Evolutionary conservation across 306 rosid species (phyloP).

Genomic region (Quercus aquifolioides): DNA sequence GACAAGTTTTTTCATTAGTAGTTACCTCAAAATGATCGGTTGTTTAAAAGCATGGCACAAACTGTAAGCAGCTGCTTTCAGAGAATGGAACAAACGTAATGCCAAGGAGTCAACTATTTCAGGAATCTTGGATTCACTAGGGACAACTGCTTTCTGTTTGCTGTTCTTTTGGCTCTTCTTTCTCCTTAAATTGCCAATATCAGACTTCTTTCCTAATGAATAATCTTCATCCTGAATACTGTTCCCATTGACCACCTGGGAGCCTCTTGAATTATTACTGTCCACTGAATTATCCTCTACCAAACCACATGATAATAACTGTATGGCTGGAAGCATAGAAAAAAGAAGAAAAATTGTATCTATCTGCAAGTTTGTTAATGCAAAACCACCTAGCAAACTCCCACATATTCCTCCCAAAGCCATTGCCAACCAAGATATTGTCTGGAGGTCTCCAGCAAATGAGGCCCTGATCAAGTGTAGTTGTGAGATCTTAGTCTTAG

Average conservation of each 20-base stretch:
- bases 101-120: slow-evolving; percentile 38
- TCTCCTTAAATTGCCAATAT: slow-evolving; percentile 39
- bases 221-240: slow-evolving; percentile 31
- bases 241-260: slow-evolving; percentile 22
- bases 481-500: neutral
- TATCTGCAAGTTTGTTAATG: slow-evolving; percentile 57
- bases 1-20: neutral
- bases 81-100: slow-evolving; percentile 53
- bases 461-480: slow-evolving; percentile 50
- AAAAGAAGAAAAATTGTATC: slow-evolving; percentile 67
- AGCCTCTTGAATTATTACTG: slow-evolving; percentile 20
- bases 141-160: slow-evolving; percentile 28
- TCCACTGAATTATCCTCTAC: slow-evolving; percentile 56
- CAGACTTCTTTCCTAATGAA: slow-evolving; percentile 31
- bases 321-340: slow-evolving; percentile 61
- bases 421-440: slow-evolving; percentile 76
- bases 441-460: slow-evolving; percentile 81
- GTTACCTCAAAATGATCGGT: slow-evolving; percentile 79
- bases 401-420: slow-evolving; percentile 87
- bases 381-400: slow-evolving; percentile 74
- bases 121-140: slow-evolving; percentile 24
- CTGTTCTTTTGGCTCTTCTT: slow-evolving; percentile 45
- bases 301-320: slow-evolving; percentile 66
- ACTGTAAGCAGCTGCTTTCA: slow-evolving; percentile 60
- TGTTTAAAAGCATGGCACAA: slow-evolving; percentile 57